Evolutionary conservation across 2,329 filamentous ascomycete genomes (phyloP).

Genomic region (Aspergillus texensis): DNA sequence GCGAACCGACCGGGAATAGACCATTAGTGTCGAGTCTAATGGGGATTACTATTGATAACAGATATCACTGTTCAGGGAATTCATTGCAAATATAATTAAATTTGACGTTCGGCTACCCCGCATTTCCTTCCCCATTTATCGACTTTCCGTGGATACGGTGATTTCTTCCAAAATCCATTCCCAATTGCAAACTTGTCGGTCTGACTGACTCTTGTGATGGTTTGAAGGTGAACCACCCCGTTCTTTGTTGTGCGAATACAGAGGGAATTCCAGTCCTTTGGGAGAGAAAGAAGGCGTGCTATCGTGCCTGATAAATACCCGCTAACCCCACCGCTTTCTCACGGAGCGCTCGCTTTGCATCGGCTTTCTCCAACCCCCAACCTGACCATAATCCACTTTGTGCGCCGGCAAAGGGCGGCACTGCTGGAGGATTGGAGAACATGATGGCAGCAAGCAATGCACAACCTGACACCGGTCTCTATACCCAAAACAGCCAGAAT

Average conservation of each 20-base stretch:
- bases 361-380: slow-evolving; percentile 33
- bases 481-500: slow-evolving; percentile 21
- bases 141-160: slow-evolving; percentile 4
- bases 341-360: slow-evolving; percentile 44
- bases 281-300: background rate
- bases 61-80: slow-evolving; percentile 7
- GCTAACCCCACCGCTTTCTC: slow-evolving; percentile 37
- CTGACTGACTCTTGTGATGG: background rate
- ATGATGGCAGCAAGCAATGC: slow-evolving; percentile 23
- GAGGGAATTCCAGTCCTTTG: background rate
- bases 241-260: background rate
- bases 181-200: background rate
- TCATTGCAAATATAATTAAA: background rate
- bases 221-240: background rate
- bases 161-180: background rate
- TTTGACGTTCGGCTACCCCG: slow-evolving; percentile 28
- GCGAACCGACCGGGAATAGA: background rate
- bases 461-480: slow-evolving; percentile 17
- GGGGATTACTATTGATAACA: slow-evolving; percentile 23
- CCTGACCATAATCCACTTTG: slow-evolving; percentile 21
- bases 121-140: slow-evolving; percentile 19
- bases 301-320: slow-evolving; percentile 22
- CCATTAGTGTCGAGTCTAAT: slow-evolving; percentile 10
- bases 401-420: slow-evolving; percentile 21
- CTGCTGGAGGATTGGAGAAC: slow-evolving; percentile 9